A percentile compares a stretch with the other conserved stretches of the same genome.
phyloP scores from a whole-genome alignment of 306 rosid genomes.

The Glycine tomentella region DNA sequence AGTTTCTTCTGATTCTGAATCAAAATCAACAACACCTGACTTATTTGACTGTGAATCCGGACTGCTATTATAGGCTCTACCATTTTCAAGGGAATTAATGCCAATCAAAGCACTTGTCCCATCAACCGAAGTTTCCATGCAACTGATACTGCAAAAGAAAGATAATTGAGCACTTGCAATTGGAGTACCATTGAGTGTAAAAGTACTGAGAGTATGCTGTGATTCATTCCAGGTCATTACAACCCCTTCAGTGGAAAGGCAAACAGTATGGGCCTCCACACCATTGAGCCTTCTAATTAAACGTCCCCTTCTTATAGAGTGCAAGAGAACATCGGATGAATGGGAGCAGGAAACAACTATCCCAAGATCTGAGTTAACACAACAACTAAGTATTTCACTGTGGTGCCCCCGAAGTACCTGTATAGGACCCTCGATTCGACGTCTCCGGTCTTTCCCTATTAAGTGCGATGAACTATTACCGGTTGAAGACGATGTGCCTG shows the following conservation, averaged over 20 bases:
- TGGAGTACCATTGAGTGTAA: conserved; percentile 78
- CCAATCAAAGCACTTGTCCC: conserved; percentile 91
- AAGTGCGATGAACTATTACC: conserved; percentile 60
- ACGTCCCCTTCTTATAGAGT: conserved; percentile 88
- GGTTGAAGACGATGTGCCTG: conserved; percentile 58
- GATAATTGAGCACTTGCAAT: conserved; percentile 72
- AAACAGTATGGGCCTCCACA: conserved; percentile 78
- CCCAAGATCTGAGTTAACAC: conserved; percentile 93
- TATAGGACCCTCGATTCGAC: conserved; percentile 89
- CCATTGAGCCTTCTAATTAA: conserved; percentile 81
- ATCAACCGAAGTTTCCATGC: conserved; percentile 89
- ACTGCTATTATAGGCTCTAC: conserved; percentile 47
- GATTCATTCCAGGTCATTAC: conserved; percentile 85
- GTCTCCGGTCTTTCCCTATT: conserved; percentile 69
- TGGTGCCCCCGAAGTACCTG: conserved; percentile 90
- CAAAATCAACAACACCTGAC: conserved; percentile 52
- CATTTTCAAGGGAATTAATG: conserved; percentile 65
- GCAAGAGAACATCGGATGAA: conserved; percentile 85
- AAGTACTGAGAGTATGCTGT: conserved; percentile 76
- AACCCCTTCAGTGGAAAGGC: conserved; percentile 92
- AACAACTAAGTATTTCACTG: conserved; percentile 80
- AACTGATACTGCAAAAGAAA: conserved; percentile 67
- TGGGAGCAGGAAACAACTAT: conserved; percentile 89
- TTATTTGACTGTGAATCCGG: conserved; percentile 58
- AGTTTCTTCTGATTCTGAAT: conserved; percentile 59